Evolutionary conservation across 2,329 filamentous ascomycete genomes (phyloP), one percentile per base, ranked within the genome.

Genomic region (Cladophialophora bantiana): DNA sequence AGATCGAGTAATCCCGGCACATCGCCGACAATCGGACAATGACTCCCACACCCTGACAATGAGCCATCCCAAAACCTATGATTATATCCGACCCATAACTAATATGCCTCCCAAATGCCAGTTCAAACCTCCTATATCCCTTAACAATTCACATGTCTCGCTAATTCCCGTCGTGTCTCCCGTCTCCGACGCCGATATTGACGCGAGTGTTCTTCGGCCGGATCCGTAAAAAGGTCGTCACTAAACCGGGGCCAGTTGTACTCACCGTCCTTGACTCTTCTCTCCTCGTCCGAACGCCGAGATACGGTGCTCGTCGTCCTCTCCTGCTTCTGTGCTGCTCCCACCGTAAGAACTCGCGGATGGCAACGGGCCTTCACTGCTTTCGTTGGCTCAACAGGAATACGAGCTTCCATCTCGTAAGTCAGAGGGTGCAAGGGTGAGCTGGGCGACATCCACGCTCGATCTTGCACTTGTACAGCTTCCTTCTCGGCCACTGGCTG

Each of bases 181-280:
- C 65, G 62, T 57, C 66, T 60, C 20, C 68, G 68, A 52, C 63
- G 50, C 48, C 68, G 68, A 34, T 64, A 70, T 4, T 45, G 34
- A 20, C 64, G 62, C 52, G 62, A 66, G 50, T 70, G 45, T 34
- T 66, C 65, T 6, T 68, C 63, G 32, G 68, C 68, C 9, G 68
- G 68, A 40, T 70, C 68, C 42, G 60, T 35, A 34, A 42, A 65
- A 7, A 65, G 55, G 20, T 55, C 36, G 26, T 67, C 65, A 40
- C 59, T 62, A 18, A 70, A 70, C 20, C 65, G 59, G 36, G 66
- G 66, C 68, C 68, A 70, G 48, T 66, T 66, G 52, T 68, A 68
- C 50, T 68, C 67, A 15, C 52, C 54, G 36, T 45, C 55, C 31
- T 36, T 58, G 31, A 66, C 45, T 36, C 32, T 45, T 10, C 45